Evolutionary conservation across 345 rosid genomes (phyloP).

Genomic region (Eucalyptus marginata): DNA sequence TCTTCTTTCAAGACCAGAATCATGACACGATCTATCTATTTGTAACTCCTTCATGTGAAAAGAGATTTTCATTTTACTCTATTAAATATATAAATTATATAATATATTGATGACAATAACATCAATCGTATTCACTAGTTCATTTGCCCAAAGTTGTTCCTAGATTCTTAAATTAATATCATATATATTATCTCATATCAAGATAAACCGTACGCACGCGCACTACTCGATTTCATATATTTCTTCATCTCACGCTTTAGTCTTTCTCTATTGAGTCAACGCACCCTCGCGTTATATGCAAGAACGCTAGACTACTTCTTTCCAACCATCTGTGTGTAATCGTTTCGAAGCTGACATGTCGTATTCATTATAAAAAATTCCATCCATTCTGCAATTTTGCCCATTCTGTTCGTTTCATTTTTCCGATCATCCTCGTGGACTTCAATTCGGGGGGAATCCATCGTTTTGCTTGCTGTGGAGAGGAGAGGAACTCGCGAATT

Average conservation of each 20-base stretch:
- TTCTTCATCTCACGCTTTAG: too few species aligned
- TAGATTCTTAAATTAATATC: accelerated
- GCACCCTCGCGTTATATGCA: accelerated
- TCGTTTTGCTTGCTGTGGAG: not conserved
- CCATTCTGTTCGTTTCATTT: not conserved
- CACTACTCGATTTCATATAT: too few species aligned
- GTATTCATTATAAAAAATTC: too few species aligned
- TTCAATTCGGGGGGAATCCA: not conserved
- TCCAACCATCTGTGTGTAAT: not conserved
- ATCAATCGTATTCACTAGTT: accelerated
- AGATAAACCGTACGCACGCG: too few species aligned
- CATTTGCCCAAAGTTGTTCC: too few species aligned
- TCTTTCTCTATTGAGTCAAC: too few species aligned
- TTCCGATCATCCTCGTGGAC: not conserved
- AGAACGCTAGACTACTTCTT: not conserved
- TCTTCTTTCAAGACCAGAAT: not conserved
- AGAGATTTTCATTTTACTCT: not conserved
- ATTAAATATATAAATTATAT: not conserved
- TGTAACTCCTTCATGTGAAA: not conserved
- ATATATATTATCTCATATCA: accelerated
- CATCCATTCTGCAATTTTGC: not conserved
- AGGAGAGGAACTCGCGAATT: not conserved
- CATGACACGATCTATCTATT: not conserved
- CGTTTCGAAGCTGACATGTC: not conserved
- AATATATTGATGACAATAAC: too few species aligned